Conservation (phyloP, 148 eudicot genomes). For the Amaranthus cruentus region DNA sequence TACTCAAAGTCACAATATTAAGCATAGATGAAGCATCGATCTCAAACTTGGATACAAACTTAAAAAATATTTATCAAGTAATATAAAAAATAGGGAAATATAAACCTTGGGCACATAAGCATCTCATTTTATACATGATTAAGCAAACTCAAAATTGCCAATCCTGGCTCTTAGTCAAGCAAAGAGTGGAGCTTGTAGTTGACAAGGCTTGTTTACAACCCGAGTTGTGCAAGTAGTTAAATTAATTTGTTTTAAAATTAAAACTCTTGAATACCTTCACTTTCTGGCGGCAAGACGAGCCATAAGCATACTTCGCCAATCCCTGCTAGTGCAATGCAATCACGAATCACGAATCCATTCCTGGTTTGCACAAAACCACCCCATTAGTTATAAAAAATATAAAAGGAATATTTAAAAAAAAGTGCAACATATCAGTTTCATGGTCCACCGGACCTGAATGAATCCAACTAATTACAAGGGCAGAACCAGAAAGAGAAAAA, state of each 20-base stretch:
- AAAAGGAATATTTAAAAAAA: constrained; percentile 76
- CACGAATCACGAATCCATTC: too few relatives aligned
- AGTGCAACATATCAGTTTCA: constrained; percentile 94
- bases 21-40: not conserved
- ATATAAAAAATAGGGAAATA: not conserved
- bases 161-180: not conserved
- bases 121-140: not conserved
- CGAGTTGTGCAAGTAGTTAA: not conserved
- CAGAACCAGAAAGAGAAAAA: constrained; percentile 15
- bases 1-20: too few relatives aligned
- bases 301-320: constrained; percentile 79
- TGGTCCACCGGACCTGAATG: constrained; percentile 9
- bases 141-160: not conserved
- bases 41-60: not conserved
- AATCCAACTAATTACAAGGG: not conserved
- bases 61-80: not conserved
- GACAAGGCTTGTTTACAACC: not conserved
- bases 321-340: constrained; percentile 91
- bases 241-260: not conserved
- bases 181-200: not conserved
- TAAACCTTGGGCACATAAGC: not conserved
- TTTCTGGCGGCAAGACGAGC: constrained; percentile 93
- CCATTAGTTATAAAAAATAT: too few relatives aligned
- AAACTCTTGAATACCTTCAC: constrained; percentile 49
- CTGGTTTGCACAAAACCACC: too few relatives aligned